phyloP scores from a whole-genome alignment of 2,329 filamentous ascomycete genomes.

The Apiospora hydei region DNA sequence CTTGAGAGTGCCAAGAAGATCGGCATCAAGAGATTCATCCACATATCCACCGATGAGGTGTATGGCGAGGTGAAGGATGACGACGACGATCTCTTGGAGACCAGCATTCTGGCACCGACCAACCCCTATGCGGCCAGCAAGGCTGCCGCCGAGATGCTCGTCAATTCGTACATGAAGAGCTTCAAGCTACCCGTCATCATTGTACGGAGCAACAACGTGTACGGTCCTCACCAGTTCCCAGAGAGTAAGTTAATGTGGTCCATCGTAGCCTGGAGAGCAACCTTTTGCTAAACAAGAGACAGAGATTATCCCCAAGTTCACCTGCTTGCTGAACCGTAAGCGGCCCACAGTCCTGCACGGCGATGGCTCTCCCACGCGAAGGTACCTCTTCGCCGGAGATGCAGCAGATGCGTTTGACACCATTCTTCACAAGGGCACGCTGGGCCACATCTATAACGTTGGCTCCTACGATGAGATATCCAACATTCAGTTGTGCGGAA shows the following conservation, averaged over 20 bases:
- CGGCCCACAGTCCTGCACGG: conserved; percentile 78
- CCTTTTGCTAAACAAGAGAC: conserved; percentile 29
- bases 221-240: conserved; percentile 83
- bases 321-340: conserved; percentile 71
- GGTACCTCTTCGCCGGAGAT: conserved; percentile 81
- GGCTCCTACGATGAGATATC: conserved; percentile 80
- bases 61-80: conserved; percentile 81
- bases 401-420: conserved; percentile 85
- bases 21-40: conserved; percentile 76
- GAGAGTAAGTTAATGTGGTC: conserved; percentile 67
- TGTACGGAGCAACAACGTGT: conserved; percentile 84
- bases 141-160: conserved; percentile 83
- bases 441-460: conserved; percentile 84
- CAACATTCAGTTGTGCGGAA: conserved; percentile 72
- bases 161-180: conserved; percentile 85
- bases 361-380: conserved; percentile 75
- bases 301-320: conserved; percentile 89
- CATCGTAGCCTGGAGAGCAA: neutral
- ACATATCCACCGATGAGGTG: conserved; percentile 86
- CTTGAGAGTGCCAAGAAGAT: conserved; percentile 79
- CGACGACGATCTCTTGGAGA: conserved; percentile 75
- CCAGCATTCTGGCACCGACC: conserved; percentile 77
- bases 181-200: conserved; percentile 83
- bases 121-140: conserved; percentile 86
- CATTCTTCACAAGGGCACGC: conserved; percentile 77